Base-by-base conservation (phyloP, 2,329 filamentous ascomycete species). In the Nigrospora osmanthi region DNA sequence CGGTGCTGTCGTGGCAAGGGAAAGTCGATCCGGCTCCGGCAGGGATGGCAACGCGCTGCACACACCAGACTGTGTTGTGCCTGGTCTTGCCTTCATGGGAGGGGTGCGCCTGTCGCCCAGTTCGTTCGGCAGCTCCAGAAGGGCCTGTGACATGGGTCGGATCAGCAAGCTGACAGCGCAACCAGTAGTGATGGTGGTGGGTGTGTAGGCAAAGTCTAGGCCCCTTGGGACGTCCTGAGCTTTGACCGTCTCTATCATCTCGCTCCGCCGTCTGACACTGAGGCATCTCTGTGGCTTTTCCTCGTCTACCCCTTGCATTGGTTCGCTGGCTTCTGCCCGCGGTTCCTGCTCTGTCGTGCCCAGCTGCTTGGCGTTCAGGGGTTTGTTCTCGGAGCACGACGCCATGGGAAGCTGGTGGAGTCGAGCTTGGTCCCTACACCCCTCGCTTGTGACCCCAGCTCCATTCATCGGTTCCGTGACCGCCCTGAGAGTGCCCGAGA, bases 131-230 rank as follows among this genome's bases (percentile, higher is more conserved):
- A 31, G 43, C 13, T 15, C 30, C 37, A 33, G 14, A 11, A 16
- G 35, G 10, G 15, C 35, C 28, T 36, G 35, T 23, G 32, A 16
- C 11, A 28, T 28, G 30, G 35, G 39, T 16, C 28, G 52, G 52
- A 17, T 52, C 50, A 43, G 48, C 46, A 28, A 56, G 49, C 41
- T 47, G 57, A 34, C 68, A 63, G 46, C 65, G 64, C 50, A 72
- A 49, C 77, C 77, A 80, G 66, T 80, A 81, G 63, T 81, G 77
- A 58, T 81, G 77, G 54, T 81, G 76, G 54, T 81, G 78, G 51
- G 72, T 77, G 58, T 81, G 77, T 47, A 78, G 52, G 53, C 76
- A 78, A 51, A 74, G 54, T 49, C 54, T 52, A 36, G 50, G 47
- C 30, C 52, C 38, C 23, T 33, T 31, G 46, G 14, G n/a, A 12